phyloP scores from a whole-genome alignment of 2,329 filamentous ascomycete species.

The Penicillium sp. region DNA sequence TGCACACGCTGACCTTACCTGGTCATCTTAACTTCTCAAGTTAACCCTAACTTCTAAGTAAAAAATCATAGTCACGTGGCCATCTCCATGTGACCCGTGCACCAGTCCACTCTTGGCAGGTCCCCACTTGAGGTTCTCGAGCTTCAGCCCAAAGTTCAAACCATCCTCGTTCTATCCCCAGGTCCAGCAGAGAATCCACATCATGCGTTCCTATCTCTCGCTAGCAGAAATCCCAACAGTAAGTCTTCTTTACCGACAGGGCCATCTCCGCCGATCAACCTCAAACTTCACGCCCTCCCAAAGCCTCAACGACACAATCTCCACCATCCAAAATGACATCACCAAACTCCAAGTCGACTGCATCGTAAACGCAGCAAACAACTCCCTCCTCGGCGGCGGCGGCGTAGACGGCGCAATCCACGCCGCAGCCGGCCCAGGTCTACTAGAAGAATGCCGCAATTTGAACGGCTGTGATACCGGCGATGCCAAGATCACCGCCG shows the following conservation, averaged over 20 bases:
- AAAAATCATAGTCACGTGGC: background rate
- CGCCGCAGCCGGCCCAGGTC: constrained; percentile 65
- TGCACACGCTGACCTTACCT: too few relatives aligned
- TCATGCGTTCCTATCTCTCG: constrained; percentile 13
- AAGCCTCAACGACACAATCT: constrained; percentile 53
- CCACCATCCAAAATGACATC: constrained; percentile 72
- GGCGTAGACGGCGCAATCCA: constrained; percentile 91
- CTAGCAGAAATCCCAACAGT: constrained; percentile 41
- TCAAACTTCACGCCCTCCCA: constrained; percentile 44
- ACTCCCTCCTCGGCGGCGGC: constrained; percentile 73
- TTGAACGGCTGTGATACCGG: constrained; percentile 74
- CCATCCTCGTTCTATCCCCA: background rate
- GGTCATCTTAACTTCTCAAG: too few relatives aligned
- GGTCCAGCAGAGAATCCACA: background rate
- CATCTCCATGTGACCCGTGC: background rate
- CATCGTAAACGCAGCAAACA: constrained; percentile 92
- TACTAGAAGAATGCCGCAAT: constrained; percentile 67
- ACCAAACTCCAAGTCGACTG: constrained; percentile 72
- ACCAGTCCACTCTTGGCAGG: background rate
- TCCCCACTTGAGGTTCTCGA: constrained; percentile 5
- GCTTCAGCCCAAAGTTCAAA: background rate
- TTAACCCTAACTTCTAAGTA: too few relatives aligned
- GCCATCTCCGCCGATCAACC: constrained; percentile 43
- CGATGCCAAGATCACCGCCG: constrained; percentile 74
- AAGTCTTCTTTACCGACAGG: constrained; percentile 62